Evolutionary conservation across 2,329 filamentous ascomycete genomes (phyloP), one percentile per base, ranked within the genome.

Genomic region (Colletotrichum sp.): DNA sequence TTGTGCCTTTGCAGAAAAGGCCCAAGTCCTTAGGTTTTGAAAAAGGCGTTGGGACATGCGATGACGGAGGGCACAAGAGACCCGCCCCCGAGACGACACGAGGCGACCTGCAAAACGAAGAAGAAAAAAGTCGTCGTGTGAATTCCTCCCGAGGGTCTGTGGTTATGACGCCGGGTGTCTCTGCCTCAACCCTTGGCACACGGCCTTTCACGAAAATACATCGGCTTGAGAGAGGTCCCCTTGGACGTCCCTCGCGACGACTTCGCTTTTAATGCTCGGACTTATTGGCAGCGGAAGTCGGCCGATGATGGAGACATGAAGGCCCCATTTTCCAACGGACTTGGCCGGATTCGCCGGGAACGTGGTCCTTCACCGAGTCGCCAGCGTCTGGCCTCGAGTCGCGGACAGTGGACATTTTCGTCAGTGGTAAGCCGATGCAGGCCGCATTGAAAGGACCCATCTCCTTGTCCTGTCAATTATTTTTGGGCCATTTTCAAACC

Each of bases 361-460:
- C 21, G 34, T 44, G 26, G 34, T 32, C 60, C 60, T 16, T 62
- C 44, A 32, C 36, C 57, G 26, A 18, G 28, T 66, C 16, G n/a
- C 32, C 52, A 59, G 49, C 44, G 72, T 44, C 39, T 69, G 66
- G 65, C 30, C 44, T 62, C 44, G 71, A 74, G 69, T 72, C 72
- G 72, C 52, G 62, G 68, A 55, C 32, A 39, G 49, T 71, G 32
- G 30, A 21, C 49, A n/a, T 16, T 5, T 32, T 34, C 24, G 16
- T 26, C 60, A 49, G n/a, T 65, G 4, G 24, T 52, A 36, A 66
- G 72, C 72, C 69, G 72, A 72, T 26, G 39, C 44, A 75, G 64
- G 57, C 73, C 64, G 70, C 73, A 73, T 73, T 59, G 28, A 72
- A 59, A 18, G 8, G 63, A 26, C 73, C 69, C 63, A 49, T 75